A percentile compares a stretch with the other conserved stretches of the same genome.
phyloP scores from a whole-genome alignment of 352 stramenopile genomes.

The Peronospora farinosa region DNA sequence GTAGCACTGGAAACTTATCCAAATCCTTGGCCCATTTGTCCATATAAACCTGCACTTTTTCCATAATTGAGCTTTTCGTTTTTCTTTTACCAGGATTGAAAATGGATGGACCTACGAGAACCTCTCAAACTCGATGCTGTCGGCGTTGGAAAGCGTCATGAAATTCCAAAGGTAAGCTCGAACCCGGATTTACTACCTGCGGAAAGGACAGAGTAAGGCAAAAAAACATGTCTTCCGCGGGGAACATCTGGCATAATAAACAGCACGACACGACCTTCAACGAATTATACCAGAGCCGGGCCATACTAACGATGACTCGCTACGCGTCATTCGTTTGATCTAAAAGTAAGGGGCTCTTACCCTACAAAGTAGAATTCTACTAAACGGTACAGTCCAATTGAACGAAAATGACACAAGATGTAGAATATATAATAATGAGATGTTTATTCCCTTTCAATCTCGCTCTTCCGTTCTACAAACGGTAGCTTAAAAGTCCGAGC shows the following conservation, averaged over 20 bases:
- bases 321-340: no score
- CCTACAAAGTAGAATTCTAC: no score
- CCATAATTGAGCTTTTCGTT: slow-evolving; percentile 33
- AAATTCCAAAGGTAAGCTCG: neutral
- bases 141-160: neutral
- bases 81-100: slow-evolving; percentile 18
- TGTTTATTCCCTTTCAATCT: neutral
- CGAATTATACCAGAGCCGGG: no score
- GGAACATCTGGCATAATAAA: slow-evolving; percentile 7
- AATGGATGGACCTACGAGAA: slow-evolving; percentile 3
- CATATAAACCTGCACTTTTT: slow-evolving; percentile 78
- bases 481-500: slow-evolving; percentile 89
- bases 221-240: neutral
- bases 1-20: slow-evolving; percentile 72
- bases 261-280: neutral
- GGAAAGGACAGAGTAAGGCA: neutral
- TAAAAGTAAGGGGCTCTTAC: no score
- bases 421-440: no score
- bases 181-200: slow-evolving; percentile 1
- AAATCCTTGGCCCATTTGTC: slow-evolving; percentile 85
- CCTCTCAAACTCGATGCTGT: neutral
- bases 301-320: no score
- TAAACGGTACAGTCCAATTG: no score
- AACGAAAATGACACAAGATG: neutral
- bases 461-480: neutral